phyloP scores from a whole-genome alignment of 805 yeast species.

The Yarrowia sp. region DNA sequence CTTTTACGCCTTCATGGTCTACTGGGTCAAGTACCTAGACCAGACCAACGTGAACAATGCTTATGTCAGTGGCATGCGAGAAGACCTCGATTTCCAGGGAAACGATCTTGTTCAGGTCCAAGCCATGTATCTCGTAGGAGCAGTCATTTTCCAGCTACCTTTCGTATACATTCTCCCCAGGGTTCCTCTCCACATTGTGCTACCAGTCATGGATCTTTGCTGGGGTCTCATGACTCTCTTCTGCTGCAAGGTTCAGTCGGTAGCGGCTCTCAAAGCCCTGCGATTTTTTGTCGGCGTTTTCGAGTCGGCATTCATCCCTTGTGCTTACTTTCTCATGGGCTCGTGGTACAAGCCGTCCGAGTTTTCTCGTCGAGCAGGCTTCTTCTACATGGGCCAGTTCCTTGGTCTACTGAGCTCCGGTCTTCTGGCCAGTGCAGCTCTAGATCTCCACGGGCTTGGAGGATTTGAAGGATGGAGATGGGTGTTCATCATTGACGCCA shows the following conservation, averaged over 20 bases:
- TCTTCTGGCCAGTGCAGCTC: constrained; percentile 51
- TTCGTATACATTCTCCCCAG: constrained; percentile 55
- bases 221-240: constrained; percentile 66
- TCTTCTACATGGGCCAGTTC: constrained; percentile 58
- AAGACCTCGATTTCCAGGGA: constrained; percentile 53
- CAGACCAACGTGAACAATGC: constrained; percentile 48
- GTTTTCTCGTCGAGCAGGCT: constrained; percentile 55
- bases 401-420: constrained; percentile 61
- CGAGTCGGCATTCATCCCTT: constrained; percentile 63
- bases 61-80: constrained; percentile 59
- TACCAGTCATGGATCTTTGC: constrained; percentile 55
- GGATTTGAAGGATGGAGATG: constrained; percentile 69
- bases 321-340: constrained; percentile 41
- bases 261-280: constrained; percentile 52
- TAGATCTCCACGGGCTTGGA: constrained; percentile 45
- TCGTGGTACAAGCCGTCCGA: constrained; percentile 55
- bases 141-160: constrained; percentile 59
- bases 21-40: constrained; percentile 57
- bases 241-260: constrained; percentile 48
- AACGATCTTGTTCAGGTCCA: constrained; percentile 58
- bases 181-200: constrained; percentile 50
- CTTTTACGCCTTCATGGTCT: constrained; percentile 54
- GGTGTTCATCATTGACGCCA: constrained; percentile 64
- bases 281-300: constrained; percentile 64
- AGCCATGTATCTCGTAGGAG: constrained; percentile 55